Evolutionary conservation across 1,139 yeast species (phyloP).

Genomic region (Geotrichum bryndzae): DNA sequence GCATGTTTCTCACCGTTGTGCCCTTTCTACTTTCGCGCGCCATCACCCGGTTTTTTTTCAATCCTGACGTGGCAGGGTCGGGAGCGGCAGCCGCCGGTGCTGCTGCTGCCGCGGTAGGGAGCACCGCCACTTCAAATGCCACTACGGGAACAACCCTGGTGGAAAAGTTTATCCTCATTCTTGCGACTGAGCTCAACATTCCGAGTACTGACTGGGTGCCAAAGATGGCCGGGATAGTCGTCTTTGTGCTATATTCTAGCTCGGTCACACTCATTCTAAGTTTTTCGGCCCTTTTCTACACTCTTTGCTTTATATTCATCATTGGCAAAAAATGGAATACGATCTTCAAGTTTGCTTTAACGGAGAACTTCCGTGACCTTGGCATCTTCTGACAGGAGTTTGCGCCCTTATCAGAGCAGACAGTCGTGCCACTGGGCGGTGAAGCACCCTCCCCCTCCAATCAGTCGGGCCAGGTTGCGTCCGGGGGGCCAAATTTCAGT

Average conservation of each 20-base stretch:
- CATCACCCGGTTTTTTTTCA: neutral
- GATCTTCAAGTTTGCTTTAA: neutral
- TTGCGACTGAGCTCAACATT: conserved; percentile 12
- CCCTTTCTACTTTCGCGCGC: neutral
- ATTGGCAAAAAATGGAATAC: conserved; percentile 4
- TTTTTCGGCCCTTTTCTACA: conserved; percentile 6
- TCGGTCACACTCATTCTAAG: conserved; percentile 8
- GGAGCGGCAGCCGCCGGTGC: neutral
- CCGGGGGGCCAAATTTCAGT: neutral
- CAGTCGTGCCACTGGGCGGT: too few species aligned
- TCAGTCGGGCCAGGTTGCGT: neutral
- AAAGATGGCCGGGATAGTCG: conserved; percentile 5
- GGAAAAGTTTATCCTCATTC: conserved; percentile 7
- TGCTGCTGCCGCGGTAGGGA: neutral
- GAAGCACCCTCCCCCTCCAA: neutral
- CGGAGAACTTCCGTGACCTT: neutral
- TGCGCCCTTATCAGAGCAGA: neutral
- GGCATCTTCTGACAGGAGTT: neutral
- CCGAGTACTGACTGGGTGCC: conserved; percentile 9
- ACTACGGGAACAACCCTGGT: neutral
- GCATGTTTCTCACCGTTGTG: neutral
- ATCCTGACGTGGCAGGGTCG: neutral
- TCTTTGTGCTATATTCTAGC: conserved; percentile 10
- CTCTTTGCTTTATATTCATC: conserved; percentile 4
- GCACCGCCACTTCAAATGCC: neutral